phyloP scores from a whole-genome alignment of 2,329 filamentous ascomycete genomes.

The Endocalyx cinctus region DNA sequence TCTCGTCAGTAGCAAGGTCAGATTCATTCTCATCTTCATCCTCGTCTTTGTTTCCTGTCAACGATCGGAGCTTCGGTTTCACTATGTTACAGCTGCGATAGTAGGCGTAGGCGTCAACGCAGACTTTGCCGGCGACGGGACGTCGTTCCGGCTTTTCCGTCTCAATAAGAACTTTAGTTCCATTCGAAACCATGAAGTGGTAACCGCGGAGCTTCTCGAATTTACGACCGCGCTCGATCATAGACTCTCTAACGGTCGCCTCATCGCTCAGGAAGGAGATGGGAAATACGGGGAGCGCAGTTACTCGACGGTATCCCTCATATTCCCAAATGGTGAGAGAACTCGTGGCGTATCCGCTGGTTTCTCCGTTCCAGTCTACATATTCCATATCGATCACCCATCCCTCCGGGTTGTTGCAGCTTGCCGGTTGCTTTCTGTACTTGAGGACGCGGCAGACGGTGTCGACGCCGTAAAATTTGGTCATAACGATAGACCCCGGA shows the following conservation, averaged over 20 bases:
- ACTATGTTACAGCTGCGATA: constrained; percentile 26
- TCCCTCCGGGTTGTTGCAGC: constrained; percentile 4
- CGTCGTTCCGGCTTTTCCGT: constrained; percentile 18
- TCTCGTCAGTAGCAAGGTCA: constrained; percentile 3
- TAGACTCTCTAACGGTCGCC: constrained; percentile 15
- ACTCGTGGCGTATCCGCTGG: constrained; percentile 22
- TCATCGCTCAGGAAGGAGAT: constrained; percentile 21
- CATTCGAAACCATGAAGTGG: constrained; percentile 24
- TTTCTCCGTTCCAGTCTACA: constrained; percentile 32
- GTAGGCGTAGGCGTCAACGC: constrained; percentile 32
- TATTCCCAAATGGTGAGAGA: constrained; percentile 22
- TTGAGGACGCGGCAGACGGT: constrained; percentile 29
- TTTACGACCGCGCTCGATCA: constrained; percentile 27
- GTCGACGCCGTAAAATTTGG: constrained; percentile 29
- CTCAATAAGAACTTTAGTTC: constrained; percentile 25
- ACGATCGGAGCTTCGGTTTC: constrained; percentile 22
- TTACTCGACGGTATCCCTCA: constrained; percentile 21
- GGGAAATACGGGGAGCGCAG: constrained; percentile 24
- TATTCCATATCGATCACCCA: constrained; percentile 29
- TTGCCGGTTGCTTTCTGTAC: constrained; percentile 14
- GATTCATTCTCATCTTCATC: too few species aligned
- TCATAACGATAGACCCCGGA: constrained; percentile 26
- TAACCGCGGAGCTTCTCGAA: constrained; percentile 30
- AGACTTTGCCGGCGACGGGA: constrained; percentile 25
- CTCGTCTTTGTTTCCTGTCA: constrained; percentile 5